Evolutionary conservation across 2,329 filamentous ascomycete species (phyloP).

Genomic region (Cladosporium oxysporum): DNA sequence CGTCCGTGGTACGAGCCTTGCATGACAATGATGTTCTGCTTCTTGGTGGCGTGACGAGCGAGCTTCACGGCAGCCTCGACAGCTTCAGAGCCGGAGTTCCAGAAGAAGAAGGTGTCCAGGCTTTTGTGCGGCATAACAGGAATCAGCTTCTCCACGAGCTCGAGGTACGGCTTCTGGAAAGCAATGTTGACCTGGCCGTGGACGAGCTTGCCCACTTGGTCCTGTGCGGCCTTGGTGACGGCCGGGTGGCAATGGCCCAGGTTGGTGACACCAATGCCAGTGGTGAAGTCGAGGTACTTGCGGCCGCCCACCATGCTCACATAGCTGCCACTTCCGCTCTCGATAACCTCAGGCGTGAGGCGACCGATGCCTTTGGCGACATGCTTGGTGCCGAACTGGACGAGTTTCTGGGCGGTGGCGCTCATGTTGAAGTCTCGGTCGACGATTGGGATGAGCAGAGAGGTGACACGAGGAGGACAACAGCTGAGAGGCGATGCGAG

Average conservation of each 20-base stretch:
- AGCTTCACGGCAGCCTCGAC: conserved; percentile 67
- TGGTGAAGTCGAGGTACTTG: conserved; percentile 39
- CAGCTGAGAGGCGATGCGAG: neutral
- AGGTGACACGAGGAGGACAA: neutral
- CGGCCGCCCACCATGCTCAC: conserved; percentile 30
- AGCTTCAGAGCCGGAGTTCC: conserved; percentile 63
- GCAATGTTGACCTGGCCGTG: conserved; percentile 46
- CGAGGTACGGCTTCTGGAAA: conserved; percentile 42
- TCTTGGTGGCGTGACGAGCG: conserved; percentile 59
- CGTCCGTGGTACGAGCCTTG: conserved; percentile 68
- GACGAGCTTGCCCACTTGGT: conserved; percentile 41
- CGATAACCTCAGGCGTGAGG: conserved; percentile 33
- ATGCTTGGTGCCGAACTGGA: conserved; percentile 24
- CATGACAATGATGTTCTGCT: conserved; percentile 60
- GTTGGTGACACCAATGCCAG: conserved; percentile 40
- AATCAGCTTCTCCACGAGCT: conserved; percentile 38
- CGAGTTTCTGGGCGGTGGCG: conserved; percentile 21
- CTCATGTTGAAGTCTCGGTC: conserved; percentile 16
- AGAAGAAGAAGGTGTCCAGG: conserved; percentile 52
- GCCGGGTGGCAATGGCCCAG: conserved; percentile 41
- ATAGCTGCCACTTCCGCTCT: conserved; percentile 37
- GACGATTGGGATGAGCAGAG: neutral
- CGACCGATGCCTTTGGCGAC: conserved; percentile 25
- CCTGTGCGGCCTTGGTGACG: conserved; percentile 40
- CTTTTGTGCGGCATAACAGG: conserved; percentile 41